Conservation (phyloP, 805 yeast genomes). For the Candida parachauliodes region DNA sequence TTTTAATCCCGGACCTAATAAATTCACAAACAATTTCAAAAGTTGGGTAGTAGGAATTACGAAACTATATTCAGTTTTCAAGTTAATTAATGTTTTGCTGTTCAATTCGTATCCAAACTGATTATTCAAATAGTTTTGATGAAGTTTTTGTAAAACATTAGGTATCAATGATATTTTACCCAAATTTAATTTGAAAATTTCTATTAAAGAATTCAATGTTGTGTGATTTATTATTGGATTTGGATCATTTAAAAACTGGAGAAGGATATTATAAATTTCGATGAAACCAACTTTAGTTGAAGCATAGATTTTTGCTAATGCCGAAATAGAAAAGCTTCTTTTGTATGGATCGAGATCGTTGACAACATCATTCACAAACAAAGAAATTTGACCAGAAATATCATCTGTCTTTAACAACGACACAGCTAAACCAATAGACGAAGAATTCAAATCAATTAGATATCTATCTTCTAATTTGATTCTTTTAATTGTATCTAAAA, state of each 20-base stretch:
- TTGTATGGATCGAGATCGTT: conserved; percentile 60
- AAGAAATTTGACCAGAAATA: conserved; percentile 22
- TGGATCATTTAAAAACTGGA: conserved; percentile 68
- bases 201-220: conserved; percentile 57
- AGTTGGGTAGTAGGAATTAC: conserved; percentile 21
- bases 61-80: conserved; percentile 31
- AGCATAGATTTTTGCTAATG: conserved; percentile 28
- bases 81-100: conserved; percentile 29
- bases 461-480: conserved; percentile 37
- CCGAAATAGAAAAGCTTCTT: conserved; percentile 41
- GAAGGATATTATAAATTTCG: conserved; percentile 52
- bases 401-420: conserved; percentile 17
- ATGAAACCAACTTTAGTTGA: conserved; percentile 25
- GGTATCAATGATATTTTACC: conserved; percentile 41
- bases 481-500: conserved; percentile 49
- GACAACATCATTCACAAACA: conserved; percentile 57
- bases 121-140: conserved; percentile 33
- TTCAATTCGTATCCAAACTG: conserved; percentile 33
- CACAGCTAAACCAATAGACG: conserved; percentile 52
- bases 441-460: conserved; percentile 48
- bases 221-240: conserved; percentile 81
- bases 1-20: conserved; percentile 37
- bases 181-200: conserved; percentile 54
- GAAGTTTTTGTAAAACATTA: conserved; percentile 29
- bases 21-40: conserved; percentile 28